Evolutionary conservation across 257 asterid species (phyloP).

Genomic region (Solanum pennellii): DNA sequence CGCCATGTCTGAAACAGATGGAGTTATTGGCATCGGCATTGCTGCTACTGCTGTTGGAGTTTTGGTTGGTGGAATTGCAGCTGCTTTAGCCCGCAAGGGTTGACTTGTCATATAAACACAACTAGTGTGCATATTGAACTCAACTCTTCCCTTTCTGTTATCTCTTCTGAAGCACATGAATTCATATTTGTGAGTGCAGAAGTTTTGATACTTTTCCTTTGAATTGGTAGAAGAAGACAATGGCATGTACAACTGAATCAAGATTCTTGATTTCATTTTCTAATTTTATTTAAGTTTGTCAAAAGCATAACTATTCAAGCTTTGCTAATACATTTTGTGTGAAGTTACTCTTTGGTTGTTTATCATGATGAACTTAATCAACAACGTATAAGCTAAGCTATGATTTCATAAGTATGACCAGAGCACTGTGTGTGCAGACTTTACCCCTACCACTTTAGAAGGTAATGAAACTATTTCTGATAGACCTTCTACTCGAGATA

Average conservation of each 20-base stretch:
- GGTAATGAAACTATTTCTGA: not conserved
- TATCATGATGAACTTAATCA: not conserved
- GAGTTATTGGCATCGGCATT: slow-evolving; percentile 77
- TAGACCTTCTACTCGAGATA: not conserved
- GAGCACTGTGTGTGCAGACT: too few species aligned
- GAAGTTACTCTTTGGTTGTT: not conserved
- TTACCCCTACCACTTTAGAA: not conserved
- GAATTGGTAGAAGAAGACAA: not conserved
- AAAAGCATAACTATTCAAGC: not conserved
- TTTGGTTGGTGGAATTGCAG: slow-evolving; percentile 76
- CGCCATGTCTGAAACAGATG: slow-evolving; percentile 27
- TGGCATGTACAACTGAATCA: not conserved
- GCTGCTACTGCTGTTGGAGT: slow-evolving; percentile 86
- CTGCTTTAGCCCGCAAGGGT: slow-evolving; percentile 62
- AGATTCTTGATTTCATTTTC: not conserved
- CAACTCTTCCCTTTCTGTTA: not conserved
- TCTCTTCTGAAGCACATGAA: not conserved
- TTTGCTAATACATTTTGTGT: not conserved
- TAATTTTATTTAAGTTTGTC: not conserved
- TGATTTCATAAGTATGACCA: not conserved
- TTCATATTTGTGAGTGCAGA: not conserved
- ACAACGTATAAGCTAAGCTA: not conserved
- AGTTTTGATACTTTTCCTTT: not conserved
- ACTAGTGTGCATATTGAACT: not conserved
- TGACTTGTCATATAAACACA: slow-evolving; percentile 11